Evolutionary conservation across 768 basidiomycete species (phyloP).

Genomic region (Auriscalpium orientale): DNA sequence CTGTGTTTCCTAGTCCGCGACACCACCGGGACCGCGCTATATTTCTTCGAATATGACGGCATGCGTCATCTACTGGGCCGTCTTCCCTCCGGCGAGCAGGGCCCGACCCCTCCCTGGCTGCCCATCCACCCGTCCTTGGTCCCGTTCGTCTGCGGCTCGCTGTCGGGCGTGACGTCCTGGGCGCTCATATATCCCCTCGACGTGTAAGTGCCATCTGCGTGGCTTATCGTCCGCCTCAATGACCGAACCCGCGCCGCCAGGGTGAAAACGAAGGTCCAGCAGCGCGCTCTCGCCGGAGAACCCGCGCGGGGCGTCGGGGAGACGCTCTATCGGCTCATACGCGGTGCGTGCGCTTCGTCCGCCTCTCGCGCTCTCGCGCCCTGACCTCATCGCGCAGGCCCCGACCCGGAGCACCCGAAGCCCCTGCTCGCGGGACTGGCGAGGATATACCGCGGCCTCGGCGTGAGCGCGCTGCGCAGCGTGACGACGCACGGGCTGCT

Average conservation of each 20-base stretch:
- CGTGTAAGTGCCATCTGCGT: conserved; percentile 46
- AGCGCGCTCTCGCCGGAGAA: conserved; percentile 79
- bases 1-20: conserved; percentile 57
- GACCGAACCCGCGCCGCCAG: conserved; percentile 28
- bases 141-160: conserved; percentile 85
- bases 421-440: conserved; percentile 69
- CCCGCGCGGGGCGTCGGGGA: conserved; percentile 61
- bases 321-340: conserved; percentile 71
- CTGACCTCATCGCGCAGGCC: conserved; percentile 36
- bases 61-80: conserved; percentile 84
- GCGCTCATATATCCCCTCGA: conserved; percentile 83
- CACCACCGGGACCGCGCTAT: conserved; percentile 81
- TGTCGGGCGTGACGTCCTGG: conserved; percentile 68
- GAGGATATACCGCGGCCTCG: conserved; percentile 87
- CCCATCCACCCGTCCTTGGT: conserved; percentile 74
- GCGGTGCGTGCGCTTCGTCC: conserved; percentile 42
- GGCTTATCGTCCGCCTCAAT: conserved; percentile 5
- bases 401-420: conserved; percentile 73
- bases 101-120: conserved; percentile 74
- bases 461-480: conserved; percentile 87
- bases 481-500: conserved; percentile 90
- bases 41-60: conserved; percentile 92
- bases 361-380: neutral
- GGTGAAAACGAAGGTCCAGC: conserved; percentile 94
- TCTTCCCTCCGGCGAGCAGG: conserved; percentile 70